Conservation (phyloP, 2,329 filamentous ascomycete genomes). For the Helotiales sp. region DNA sequence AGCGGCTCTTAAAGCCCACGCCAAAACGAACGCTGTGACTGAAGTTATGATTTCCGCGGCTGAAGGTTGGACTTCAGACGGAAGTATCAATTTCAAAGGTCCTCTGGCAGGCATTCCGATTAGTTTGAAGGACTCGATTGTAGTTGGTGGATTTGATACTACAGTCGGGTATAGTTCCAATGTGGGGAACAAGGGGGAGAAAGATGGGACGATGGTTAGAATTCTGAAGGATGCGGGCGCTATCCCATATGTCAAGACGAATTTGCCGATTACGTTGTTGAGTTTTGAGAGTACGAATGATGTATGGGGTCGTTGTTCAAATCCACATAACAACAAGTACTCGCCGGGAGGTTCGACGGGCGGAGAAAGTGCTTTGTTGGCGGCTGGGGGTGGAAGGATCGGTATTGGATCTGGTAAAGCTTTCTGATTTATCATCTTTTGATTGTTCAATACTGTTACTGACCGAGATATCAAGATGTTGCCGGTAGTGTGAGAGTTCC, state of each 20-base stretch:
- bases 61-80: slow-evolving; percentile 69
- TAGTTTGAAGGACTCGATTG: slow-evolving; percentile 80
- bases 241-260: slow-evolving; percentile 92
- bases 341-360: slow-evolving; percentile 84
- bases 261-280: slow-evolving; percentile 74
- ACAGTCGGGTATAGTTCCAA: slow-evolving; percentile 80
- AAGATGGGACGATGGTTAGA: slow-evolving; percentile 74
- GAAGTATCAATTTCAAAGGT: slow-evolving; percentile 72
- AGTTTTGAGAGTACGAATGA: slow-evolving; percentile 53
- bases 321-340: slow-evolving; percentile 84
- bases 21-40: slow-evolving; percentile 87
- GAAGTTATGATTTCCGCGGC: slow-evolving; percentile 82
- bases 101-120: slow-evolving; percentile 87
- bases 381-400: slow-evolving; percentile 79
- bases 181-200: slow-evolving; percentile 74
- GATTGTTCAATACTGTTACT: neutral
- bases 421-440: neutral
- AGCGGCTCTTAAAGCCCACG: slow-evolving; percentile 80
- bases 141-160: slow-evolving; percentile 83
- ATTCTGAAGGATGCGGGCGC: slow-evolving; percentile 87
- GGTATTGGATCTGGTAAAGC: slow-evolving; percentile 72
- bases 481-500: slow-evolving; percentile 86
- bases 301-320: slow-evolving; percentile 81
- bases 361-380: slow-evolving; percentile 76
- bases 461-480: slow-evolving; percentile 60